A percentile compares a stretch with the other conserved stretches of the same genome.
Conservation (phyloP, 192 early-diverging fungal genomes). For the Geranomyces michiganensis region DNA sequence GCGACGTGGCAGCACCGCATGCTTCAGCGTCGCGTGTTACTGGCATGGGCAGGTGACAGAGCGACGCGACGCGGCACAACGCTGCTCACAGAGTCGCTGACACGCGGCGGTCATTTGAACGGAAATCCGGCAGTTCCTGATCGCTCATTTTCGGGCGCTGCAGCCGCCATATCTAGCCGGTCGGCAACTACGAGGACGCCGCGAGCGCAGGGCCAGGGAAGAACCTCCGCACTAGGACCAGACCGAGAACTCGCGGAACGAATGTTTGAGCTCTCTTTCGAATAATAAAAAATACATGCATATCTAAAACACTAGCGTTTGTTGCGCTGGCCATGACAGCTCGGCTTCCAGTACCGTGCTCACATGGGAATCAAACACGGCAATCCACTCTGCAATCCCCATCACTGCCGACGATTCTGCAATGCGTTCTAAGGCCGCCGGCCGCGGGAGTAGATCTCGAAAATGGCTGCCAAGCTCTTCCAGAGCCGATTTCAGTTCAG, state of each 20-base stretch:
- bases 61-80: background rate
- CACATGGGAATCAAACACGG: slow-evolving; percentile 37
- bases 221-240: background rate
- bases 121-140: background rate
- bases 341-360: slow-evolving; percentile 25
- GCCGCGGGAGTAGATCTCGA: slow-evolving; percentile 36
- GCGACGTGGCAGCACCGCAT: slow-evolving; percentile 11
- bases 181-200: background rate
- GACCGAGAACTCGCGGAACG: slow-evolving; percentile 7
- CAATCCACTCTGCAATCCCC: slow-evolving; percentile 36
- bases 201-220: too few relatives aligned
- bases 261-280: background rate
- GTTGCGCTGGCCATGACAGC: slow-evolving; percentile 37
- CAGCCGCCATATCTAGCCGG: background rate
- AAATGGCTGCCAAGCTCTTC: slow-evolving; percentile 41
- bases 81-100: too few relatives aligned
- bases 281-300: background rate
- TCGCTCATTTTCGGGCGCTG: background rate
- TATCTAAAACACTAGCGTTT: slow-evolving; percentile 30
- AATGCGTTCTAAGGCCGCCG: slow-evolving; percentile 29
- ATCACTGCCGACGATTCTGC: slow-evolving; percentile 22
- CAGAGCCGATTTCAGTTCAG: slow-evolving; percentile 42
- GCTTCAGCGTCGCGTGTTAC: slow-evolving; percentile 10
- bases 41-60: slow-evolving; percentile 3
- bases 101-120: too few relatives aligned